Conservation (phyloP, 2,329 filamentous ascomycete species). For the Ceratocystis huliohia region DNA sequence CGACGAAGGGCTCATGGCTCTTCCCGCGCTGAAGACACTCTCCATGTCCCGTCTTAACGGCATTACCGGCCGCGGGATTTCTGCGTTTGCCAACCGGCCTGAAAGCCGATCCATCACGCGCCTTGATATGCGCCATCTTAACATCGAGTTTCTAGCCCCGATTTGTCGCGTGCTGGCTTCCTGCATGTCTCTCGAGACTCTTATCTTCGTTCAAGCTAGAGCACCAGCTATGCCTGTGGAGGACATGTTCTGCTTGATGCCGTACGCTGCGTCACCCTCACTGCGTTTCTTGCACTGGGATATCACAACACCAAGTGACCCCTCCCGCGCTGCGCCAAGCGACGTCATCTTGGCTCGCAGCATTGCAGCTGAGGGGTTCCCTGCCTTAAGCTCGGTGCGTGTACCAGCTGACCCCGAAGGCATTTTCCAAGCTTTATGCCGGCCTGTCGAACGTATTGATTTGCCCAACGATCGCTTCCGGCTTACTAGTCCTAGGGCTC, state of each 20-base stretch:
- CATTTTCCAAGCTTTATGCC: slow-evolving; percentile 55
- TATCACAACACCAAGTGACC: slow-evolving; percentile 39
- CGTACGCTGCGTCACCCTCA: slow-evolving; percentile 46
- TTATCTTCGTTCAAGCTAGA: slow-evolving; percentile 43
- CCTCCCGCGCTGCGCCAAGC: slow-evolving; percentile 33
- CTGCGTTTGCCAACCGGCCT: slow-evolving; percentile 41
- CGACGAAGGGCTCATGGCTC: slow-evolving; percentile 40
- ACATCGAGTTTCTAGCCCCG: slow-evolving; percentile 43
- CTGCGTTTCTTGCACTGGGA: slow-evolving; percentile 51
- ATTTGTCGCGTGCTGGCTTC: slow-evolving; percentile 48
- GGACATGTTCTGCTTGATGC: slow-evolving; percentile 48
- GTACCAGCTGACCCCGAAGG: slow-evolving; percentile 58
- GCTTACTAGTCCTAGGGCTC: slow-evolving; percentile 12
- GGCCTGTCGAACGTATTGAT: slow-evolving; percentile 44
- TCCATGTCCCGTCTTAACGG: slow-evolving; percentile 44
- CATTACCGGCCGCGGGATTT: slow-evolving; percentile 43
- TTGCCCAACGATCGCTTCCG: slow-evolving; percentile 39
- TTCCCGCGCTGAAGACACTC: slow-evolving; percentile 44
- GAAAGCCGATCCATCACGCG: slow-evolving; percentile 35
- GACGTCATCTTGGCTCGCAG: slow-evolving; percentile 52
- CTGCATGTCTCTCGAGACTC: slow-evolving; percentile 36
- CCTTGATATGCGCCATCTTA: slow-evolving; percentile 44
- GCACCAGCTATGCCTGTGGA: slow-evolving; percentile 44
- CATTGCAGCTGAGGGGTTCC: slow-evolving; percentile 51
- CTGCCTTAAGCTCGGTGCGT: slow-evolving; percentile 45